phyloP scores from a whole-genome alignment of 768 basidiomycete species.

The Phaeolepiota aurea region DNA sequence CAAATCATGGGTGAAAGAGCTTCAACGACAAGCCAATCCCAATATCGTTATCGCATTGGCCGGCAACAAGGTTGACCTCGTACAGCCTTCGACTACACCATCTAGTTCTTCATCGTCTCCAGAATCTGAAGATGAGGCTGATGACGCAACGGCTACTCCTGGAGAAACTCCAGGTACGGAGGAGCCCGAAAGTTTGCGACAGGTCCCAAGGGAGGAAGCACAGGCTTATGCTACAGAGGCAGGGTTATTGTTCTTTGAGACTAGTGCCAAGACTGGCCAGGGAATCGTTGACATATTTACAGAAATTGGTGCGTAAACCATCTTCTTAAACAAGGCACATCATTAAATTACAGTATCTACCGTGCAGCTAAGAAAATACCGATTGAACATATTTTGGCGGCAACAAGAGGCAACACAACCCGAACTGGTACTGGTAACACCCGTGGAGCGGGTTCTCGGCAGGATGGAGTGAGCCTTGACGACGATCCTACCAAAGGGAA shows the following conservation, averaged over 20 bases:
- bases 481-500: slow-evolving; percentile 58
- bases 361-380: slow-evolving; percentile 49
- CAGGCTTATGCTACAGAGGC: slow-evolving; percentile 94
- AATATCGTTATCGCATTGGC: slow-evolving; percentile 98
- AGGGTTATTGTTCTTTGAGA: slow-evolving; percentile 95
- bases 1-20: slow-evolving; percentile 99
- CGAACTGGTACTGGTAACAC: slow-evolving; percentile 49
- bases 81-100: slow-evolving; percentile 54
- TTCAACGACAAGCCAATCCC: slow-evolving; percentile 97
- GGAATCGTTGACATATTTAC: slow-evolving; percentile 96
- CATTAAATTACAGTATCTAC: slow-evolving; percentile 4
- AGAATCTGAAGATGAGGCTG: slow-evolving; percentile 83
- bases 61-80: slow-evolving; percentile 95
- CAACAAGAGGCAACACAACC: slow-evolving; percentile 61
- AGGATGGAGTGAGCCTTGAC: slow-evolving; percentile 63
- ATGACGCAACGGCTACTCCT: slow-evolving; percentile 87
- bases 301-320: slow-evolving; percentile 70
- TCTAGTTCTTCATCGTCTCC: slow-evolving; percentile 38
- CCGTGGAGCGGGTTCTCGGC: slow-evolving; percentile 41
- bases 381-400: slow-evolving; percentile 91
- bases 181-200: slow-evolving; percentile 70
- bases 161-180: slow-evolving; percentile 55
- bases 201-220: slow-evolving; percentile 92
- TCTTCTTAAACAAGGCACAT: not conserved
- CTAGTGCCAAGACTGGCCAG: slow-evolving; percentile 94